These are phyloP conservation scores for Annulohypoxylon truncatum DNA, from an alignment of 2,329 filamentous ascomycete species.

Conservation along the genomic window DNA sequence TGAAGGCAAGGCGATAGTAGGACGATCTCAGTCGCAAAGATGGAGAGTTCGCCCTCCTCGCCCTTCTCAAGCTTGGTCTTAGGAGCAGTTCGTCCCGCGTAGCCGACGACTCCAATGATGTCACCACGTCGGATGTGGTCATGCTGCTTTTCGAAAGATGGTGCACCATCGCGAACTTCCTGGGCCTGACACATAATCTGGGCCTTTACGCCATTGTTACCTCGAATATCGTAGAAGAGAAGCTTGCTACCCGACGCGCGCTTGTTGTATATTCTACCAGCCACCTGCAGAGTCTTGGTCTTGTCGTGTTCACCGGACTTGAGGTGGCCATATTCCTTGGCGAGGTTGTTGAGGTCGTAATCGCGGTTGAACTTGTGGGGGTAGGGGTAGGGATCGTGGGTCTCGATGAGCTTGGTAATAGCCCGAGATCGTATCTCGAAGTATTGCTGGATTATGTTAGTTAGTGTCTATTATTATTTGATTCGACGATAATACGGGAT, in stretches of 20 bases:
- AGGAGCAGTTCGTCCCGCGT: constrained; percentile 85
- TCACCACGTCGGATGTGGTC: constrained; percentile 90
- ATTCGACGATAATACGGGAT: background rate
- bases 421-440: constrained; percentile 93
- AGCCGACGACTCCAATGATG: constrained; percentile 88
- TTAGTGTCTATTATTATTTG: background rate
- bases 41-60: constrained; percentile 89
- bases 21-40: constrained; percentile 88
- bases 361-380: constrained; percentile 93
- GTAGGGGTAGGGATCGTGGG: constrained; percentile 81
- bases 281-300: constrained; percentile 80
- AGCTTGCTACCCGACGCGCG: constrained; percentile 85
- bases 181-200: constrained; percentile 95
- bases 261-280: constrained; percentile 90
- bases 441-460: constrained; percentile 64
- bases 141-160: constrained; percentile 86
- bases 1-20: constrained; percentile 93
- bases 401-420: constrained; percentile 79
- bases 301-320: constrained; percentile 88
- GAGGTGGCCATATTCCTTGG: constrained; percentile 80
- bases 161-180: constrained; percentile 73
- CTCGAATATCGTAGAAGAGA: constrained; percentile 87
- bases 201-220: constrained; percentile 71
- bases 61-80: constrained; percentile 85
- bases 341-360: constrained; percentile 84